phyloP scores from a whole-genome alignment of 2,329 filamentous ascomycete genomes.

The Talaromyces atroroseus region DNA sequence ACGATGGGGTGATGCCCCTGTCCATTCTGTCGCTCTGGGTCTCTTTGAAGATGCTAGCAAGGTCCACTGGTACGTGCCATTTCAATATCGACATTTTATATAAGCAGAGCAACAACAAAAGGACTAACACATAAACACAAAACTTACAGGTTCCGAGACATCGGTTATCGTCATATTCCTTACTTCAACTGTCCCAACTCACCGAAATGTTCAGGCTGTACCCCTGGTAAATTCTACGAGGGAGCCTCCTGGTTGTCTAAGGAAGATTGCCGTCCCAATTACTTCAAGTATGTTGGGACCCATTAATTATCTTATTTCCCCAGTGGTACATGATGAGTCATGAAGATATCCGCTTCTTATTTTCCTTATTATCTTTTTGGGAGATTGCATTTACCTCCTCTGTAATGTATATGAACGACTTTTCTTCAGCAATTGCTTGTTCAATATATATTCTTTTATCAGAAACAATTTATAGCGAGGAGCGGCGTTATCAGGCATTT shows the following conservation, averaged over 20 bases:
- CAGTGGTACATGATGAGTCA: conserved; percentile 6
- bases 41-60: conserved; percentile 86
- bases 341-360: conserved; percentile 16
- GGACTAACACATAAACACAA: background rate
- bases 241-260: conserved; percentile 78
- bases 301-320: conserved; percentile 43
- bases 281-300: conserved; percentile 93
- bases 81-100: background rate
- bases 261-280: conserved; percentile 92
- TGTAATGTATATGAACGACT: background rate
- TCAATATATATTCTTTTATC: conserved; percentile 3
- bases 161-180: conserved; percentile 95
- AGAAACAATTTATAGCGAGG: conserved; percentile 4
- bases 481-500: conserved; percentile 6
- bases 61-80: conserved; percentile 73
- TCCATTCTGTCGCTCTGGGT: conserved; percentile 88
- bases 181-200: conserved; percentile 99
- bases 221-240: conserved; percentile 81
- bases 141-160: conserved; percentile 82
- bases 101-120: background rate
- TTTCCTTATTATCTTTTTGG: conserved; percentile 17
- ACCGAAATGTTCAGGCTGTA: conserved; percentile 83
- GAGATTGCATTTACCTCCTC: conserved; percentile 15
- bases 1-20: conserved; percentile 94
- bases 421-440: background rate